Base-by-base conservation (phyloP, 23 red algal species). In the Gracilaria caudata region DNA sequence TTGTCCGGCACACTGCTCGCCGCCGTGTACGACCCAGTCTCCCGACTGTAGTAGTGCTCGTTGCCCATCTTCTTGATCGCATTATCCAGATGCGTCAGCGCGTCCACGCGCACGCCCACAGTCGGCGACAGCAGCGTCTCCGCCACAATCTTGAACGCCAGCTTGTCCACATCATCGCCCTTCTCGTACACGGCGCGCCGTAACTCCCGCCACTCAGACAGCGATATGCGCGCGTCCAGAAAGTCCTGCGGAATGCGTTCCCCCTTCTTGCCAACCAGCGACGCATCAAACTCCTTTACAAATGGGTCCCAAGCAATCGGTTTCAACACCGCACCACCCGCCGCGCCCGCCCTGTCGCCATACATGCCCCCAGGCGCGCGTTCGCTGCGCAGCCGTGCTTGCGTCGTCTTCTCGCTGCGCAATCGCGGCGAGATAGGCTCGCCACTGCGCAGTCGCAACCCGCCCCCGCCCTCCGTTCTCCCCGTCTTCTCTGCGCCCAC, bases 61-160 rank as follows among this genome's bases (percentile, higher is more conserved):
- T 56, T 59, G 19, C 32, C 37, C 24, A 23, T 44, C 24, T 60
- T 32, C 45, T 72, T 73, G 21, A 89, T 40, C 9, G 72, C 85
- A 3, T 17, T 8, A 21, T 68, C 26, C 74, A 89, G 37, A 3
- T 44, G 85, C 11, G 49, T 34, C 54, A 89, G 45, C 25, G 55
- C 55, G 54, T 39, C 34, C 36, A 14, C 51, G 23, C 58, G 45
- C 26, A 89, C 75, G 26, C 85, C 85, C 36, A 78, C 26, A 32
- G 72, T 72, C 9, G 85, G 85, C 26, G 85, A 89, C 55, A 89
- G 29, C 13, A 89, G 39, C 33, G 79, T 63, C 74, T 89, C 85
- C 21, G 74, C 68, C 85, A 89, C 32, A 16, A 89, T 54, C 51
- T 89, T 89, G 43, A 74, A 89, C 25, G 85, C 85, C 73, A 89